Evolutionary conservation across 129 eudicot species (phyloP), one percentile per base, ranked within the genome.

Genomic region (Cynara cardunculus): DNA sequence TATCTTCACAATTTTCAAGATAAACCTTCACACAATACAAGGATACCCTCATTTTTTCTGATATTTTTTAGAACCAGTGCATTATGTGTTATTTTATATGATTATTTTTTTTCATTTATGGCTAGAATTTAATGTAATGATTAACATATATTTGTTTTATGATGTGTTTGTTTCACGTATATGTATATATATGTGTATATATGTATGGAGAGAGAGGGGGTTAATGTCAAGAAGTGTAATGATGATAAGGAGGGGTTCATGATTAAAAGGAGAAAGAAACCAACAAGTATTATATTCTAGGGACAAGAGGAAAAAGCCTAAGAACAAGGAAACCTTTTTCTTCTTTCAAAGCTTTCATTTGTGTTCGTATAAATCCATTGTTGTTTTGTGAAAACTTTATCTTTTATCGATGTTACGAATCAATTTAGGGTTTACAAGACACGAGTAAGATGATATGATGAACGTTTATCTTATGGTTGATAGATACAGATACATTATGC

Each of bases 251-350:
- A 62, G 74, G 74, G 49, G 18, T 83, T 83, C 82, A 83, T 83
- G 82, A 83, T 83, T 83, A 78, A 71, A 83, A 72, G 72, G 82
- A 70, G 86, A 77, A 62, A 72, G 79, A 83, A 83, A 78, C 82
- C 83, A 83, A 83, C 67, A 83, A 78, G 75, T 59, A 83, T 83
- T 25, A 72, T 83, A 77, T 77, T 83, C 78, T 83, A 83, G 62
- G 65, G 82, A 83, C 86, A 71, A 83, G 72, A 77, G 59, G 44
- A 31, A 77, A 83, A 83, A 83, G 86, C 86, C 86, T 78, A 77
- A 83, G 86, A 71, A 83, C 75, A 78, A 49, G 86, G 86, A 32
- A 69, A 76, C 16, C 72, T 14, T 77, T 77, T 73, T 78, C 79
- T 71, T 68, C 86, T 77, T 73, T 46, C 79, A 59, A 61, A 77